These are phyloP conservation scores for Trichoderma cornu-damae DNA, from an alignment of 2,329 filamentous ascomycete genomes.

Conservation along the genomic window DNA sequence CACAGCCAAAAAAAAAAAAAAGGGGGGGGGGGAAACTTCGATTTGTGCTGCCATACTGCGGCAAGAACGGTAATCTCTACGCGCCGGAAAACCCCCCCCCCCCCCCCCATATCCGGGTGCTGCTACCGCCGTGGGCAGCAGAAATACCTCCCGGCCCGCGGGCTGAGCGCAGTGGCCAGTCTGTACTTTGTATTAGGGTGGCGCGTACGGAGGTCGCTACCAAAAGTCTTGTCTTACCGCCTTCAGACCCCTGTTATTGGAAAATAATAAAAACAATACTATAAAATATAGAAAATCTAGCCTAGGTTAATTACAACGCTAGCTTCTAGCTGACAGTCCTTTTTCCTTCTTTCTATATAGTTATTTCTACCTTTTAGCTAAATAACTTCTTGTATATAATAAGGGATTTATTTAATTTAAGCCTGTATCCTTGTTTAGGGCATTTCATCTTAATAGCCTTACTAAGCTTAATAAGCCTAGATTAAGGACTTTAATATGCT, in stretches of 20 bases:
- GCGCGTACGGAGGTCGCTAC: neutral
- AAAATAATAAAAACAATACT: neutral
- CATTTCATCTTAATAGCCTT: too few relatives aligned
- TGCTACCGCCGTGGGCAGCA: neutral
- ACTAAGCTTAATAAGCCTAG: too few relatives aligned
- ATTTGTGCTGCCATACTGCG: too few relatives aligned
- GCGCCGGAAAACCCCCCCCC: too few relatives aligned
- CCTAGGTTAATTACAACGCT: neutral
- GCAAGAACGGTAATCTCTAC: too few relatives aligned
- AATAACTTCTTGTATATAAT: conserved; percentile 17
- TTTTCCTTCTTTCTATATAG: conserved; percentile 8
- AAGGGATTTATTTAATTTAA: too few relatives aligned
- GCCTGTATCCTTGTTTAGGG: too few relatives aligned
- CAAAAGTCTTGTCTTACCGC: neutral
- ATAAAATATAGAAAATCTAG: too few relatives aligned
- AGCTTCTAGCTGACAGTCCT: neutral
- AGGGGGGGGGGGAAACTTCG: too few relatives aligned
- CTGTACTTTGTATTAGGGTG: neutral
- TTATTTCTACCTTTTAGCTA: conserved; percentile 10
- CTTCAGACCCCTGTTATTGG: neutral
- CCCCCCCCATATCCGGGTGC: neutral
- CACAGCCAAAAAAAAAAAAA: too few relatives aligned
- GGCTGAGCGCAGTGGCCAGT: neutral
- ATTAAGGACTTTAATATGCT: too few relatives aligned
- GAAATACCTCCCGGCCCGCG: neutral